Conservation (phyloP, 495 filamentous ascomycete species). For the Alectoria sarmentosa region DNA sequence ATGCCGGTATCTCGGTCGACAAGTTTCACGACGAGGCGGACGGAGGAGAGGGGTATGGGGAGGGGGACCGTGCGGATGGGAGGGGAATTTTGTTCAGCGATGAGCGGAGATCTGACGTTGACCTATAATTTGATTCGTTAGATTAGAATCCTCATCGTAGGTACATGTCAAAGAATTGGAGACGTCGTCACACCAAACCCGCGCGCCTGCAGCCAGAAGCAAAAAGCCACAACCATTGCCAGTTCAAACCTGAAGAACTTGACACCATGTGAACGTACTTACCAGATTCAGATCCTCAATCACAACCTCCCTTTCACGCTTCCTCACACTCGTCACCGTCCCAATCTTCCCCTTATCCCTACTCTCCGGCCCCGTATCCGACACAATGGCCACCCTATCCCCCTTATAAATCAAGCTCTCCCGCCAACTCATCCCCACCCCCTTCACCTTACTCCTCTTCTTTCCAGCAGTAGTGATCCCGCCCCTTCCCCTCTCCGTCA, state of each 20-base stretch:
- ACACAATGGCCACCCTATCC: conserved; percentile 23
- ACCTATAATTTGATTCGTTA: conserved; percentile 33
- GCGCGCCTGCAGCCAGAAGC: background rate
- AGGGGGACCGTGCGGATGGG: conserved; percentile 41
- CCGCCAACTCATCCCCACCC: conserved; percentile 8
- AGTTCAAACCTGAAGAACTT: background rate
- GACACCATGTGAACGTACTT: conserved; percentile 26
- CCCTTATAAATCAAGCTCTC: conserved; percentile 19
- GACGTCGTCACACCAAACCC: background rate
- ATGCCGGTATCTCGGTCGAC: conserved; percentile 53
- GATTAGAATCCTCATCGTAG: background rate
- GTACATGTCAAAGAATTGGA: background rate
- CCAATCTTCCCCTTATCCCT: conserved; percentile 77
- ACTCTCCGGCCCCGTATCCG: conserved; percentile 41
- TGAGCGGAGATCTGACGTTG: conserved; percentile 51
- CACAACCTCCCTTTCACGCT: conserved; percentile 47
- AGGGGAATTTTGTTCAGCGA: conserved; percentile 30
- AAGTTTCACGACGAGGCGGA: conserved; percentile 79
- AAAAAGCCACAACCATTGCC: background rate
- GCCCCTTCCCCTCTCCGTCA: background rate
- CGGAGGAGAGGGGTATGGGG: conserved; percentile 55
- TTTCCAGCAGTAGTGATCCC: background rate
- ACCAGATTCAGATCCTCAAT: conserved; percentile 66
- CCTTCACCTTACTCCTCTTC: conserved; percentile 5
- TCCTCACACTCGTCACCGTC: conserved; percentile 51